Evolutionary conservation across 352 stramenopile species (phyloP).

Genomic region (Globisporangium yorkense): DNA sequence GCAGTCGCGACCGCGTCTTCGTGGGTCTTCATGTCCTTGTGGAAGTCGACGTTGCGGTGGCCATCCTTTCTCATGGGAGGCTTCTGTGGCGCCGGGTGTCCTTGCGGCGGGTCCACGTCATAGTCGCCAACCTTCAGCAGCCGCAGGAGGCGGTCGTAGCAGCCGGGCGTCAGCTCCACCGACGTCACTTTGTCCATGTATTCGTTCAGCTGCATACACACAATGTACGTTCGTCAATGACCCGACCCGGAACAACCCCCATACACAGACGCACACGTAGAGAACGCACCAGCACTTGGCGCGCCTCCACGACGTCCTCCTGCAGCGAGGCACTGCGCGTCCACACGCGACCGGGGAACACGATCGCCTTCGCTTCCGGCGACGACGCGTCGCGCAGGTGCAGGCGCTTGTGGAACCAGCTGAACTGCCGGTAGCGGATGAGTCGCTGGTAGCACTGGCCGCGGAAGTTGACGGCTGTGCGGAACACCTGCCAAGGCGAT

Average conservation of each 20-base stretch:
- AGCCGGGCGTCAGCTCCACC: slow-evolving; percentile 31
- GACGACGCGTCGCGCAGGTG: slow-evolving; percentile 19
- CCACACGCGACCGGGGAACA: slow-evolving; percentile 53
- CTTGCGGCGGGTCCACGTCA: slow-evolving; percentile 22
- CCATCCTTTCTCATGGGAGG: slow-evolving; percentile 10
- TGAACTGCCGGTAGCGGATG: slow-evolving; percentile 64
- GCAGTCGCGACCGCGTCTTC: slow-evolving; percentile 5
- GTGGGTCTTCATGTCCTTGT: slow-evolving; percentile 16
- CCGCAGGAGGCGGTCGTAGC: slow-evolving; percentile 42
- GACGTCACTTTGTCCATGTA: slow-evolving; percentile 55
- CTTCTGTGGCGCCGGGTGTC: slow-evolving; percentile 7
- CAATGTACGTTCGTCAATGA: too few species aligned
- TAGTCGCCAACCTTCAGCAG: slow-evolving; percentile 57
- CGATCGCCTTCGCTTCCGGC: slow-evolving; percentile 10
- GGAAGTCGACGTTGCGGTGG: slow-evolving; percentile 14
- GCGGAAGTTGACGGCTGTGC: slow-evolving; percentile 58
- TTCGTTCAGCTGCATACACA: slow-evolving; percentile 44
- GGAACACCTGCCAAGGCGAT: slow-evolving; percentile 36
- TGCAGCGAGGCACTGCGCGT: slow-evolving; percentile 43
- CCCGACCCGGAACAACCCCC: background rate
- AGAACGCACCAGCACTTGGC: slow-evolving; percentile 55
- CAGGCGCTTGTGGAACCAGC: slow-evolving; percentile 36
- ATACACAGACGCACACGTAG: background rate
- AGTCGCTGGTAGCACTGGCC: slow-evolving; percentile 65
- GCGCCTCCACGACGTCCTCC: slow-evolving; percentile 51